Percentiles rank a stretch among this genome's conserved stretches.
Conservation (phyloP, 1,139 yeast genomes). For the Diutina siamensis region DNA sequence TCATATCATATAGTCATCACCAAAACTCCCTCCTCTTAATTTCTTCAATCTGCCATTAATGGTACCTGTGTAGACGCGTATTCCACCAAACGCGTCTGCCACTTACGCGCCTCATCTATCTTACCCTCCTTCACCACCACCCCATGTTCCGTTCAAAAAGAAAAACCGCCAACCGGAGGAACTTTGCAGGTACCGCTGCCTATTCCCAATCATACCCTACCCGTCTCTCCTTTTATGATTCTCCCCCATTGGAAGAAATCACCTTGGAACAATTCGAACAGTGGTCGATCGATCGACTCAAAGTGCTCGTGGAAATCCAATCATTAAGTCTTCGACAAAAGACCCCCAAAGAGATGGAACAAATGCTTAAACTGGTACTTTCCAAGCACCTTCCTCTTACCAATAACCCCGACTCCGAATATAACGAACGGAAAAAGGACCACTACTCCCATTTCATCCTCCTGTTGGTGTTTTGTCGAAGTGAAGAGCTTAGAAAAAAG, state of each 20-base stretch:
- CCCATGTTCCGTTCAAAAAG: slow-evolving; percentile 30
- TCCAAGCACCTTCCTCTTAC: slow-evolving; percentile 56
- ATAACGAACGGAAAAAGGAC: slow-evolving; percentile 67
- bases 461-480: slow-evolving; percentile 80
- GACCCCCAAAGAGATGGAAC: slow-evolving; percentile 52
- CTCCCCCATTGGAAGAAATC: slow-evolving; percentile 75
- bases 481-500: slow-evolving; percentile 73
- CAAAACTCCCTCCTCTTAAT: too few species aligned
- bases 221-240: slow-evolving; percentile 55
- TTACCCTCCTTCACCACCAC: too few species aligned
- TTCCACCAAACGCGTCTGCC: background rate
- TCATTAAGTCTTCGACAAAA: slow-evolving; percentile 59
- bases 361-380: slow-evolving; percentile 52
- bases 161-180: slow-evolving; percentile 64
- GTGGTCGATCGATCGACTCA: slow-evolving; percentile 91
- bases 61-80: too few species aligned
- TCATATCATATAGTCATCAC: too few species aligned
- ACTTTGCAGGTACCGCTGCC: slow-evolving; percentile 34
- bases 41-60: too few species aligned
- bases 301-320: slow-evolving; percentile 76
- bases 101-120: too few species aligned
- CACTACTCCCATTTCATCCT: slow-evolving; percentile 85
- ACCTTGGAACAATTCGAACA: slow-evolving; percentile 85
- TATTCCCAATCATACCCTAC: slow-evolving; percentile 9
- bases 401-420: slow-evolving; percentile 21